Evolutionary conservation across 805 yeast genomes (phyloP).

Genomic region (Teunomyces atbi): DNA sequence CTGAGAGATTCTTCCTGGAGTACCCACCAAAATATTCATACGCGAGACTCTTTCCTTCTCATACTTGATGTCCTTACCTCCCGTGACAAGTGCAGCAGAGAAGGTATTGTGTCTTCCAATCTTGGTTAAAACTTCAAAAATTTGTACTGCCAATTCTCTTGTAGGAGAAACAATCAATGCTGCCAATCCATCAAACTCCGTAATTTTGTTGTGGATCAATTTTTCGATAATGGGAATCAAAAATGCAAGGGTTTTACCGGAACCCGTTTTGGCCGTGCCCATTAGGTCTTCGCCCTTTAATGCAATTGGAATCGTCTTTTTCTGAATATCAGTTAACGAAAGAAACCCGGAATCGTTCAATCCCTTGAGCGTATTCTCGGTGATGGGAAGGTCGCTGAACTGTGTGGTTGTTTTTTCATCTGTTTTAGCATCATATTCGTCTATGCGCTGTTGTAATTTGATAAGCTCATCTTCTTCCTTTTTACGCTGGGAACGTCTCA

Average conservation of each 20-base stretch:
- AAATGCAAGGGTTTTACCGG: conserved; percentile 89
- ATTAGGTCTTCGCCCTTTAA: conserved; percentile 76
- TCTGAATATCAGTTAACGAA: conserved; percentile 83
- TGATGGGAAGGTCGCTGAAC: conserved; percentile 78
- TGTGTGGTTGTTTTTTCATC: conserved; percentile 33
- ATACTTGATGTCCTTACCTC: conserved; percentile 83
- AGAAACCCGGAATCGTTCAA: conserved; percentile 75
- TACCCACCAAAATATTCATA: conserved; percentile 82
- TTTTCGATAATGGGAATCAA: conserved; percentile 76
- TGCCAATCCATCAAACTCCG: conserved; percentile 83
- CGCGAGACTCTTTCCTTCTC: conserved; percentile 78
- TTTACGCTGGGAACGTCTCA: conserved; percentile 20
- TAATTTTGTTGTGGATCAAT: conserved; percentile 67
- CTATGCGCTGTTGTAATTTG: conserved; percentile 50
- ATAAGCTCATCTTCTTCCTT: conserved; percentile 35
- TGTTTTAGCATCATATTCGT: conserved; percentile 49
- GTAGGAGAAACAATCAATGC: conserved; percentile 91
- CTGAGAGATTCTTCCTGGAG: conserved; percentile 88
- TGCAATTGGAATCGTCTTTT: conserved; percentile 69
- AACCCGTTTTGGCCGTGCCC: conserved; percentile 88
- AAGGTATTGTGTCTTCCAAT: conserved; percentile 73
- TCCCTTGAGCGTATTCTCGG: conserved; percentile 64
- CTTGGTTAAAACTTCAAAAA: conserved; percentile 79
- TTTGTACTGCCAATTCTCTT: conserved; percentile 87
- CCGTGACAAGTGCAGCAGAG: conserved; percentile 89